A percentile compares a stretch with the other conserved stretches of the same genome.
phyloP scores from a whole-genome alignment of 2,329 filamentous ascomycete genomes.

The Colletotrichum sp. region DNA sequence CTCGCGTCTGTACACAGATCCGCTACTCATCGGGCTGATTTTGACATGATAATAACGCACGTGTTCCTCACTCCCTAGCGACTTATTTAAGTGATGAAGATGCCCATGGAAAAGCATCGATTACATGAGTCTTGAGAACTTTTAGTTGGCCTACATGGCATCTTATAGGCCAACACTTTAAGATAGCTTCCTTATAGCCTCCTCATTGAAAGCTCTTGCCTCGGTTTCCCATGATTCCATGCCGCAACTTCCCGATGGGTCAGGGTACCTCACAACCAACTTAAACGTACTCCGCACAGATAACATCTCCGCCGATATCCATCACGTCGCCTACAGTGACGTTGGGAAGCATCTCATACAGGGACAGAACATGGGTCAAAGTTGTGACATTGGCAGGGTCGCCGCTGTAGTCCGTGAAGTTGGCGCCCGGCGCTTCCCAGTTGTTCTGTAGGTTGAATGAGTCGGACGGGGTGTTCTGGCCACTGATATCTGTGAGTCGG shows the following conservation, averaged over 20 bases:
- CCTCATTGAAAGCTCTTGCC: neutral
- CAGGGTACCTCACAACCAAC: neutral
- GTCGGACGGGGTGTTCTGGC: neutral
- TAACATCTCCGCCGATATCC: conserved; percentile 25
- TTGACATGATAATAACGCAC: too few relatives aligned
- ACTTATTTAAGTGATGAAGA: too few relatives aligned
- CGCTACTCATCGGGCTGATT: too few relatives aligned
- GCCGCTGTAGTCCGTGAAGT: conserved; percentile 4
- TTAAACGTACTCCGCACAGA: conserved; percentile 29
- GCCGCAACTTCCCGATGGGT: too few relatives aligned
- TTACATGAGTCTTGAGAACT: too few relatives aligned
- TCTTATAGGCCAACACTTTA: too few relatives aligned
- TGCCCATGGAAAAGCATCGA: too few relatives aligned
- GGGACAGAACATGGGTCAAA: conserved; percentile 27
- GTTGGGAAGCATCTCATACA: conserved; percentile 26
- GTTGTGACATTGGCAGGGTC: conserved; percentile 24
- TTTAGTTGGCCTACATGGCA: too few relatives aligned
- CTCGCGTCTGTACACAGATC: too few relatives aligned
- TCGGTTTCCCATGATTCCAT: neutral
- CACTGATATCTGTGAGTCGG: neutral
- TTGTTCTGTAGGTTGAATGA: neutral
- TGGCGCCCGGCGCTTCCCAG: neutral
- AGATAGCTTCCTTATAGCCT: too few relatives aligned
- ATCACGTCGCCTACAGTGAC: conserved; percentile 29
- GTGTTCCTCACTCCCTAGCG: too few relatives aligned